Percentiles rank a stretch among this genome's conserved stretches.
phyloP scores from a whole-genome alignment of 345 rosid species.

The Ceriops zippeliana region DNA sequence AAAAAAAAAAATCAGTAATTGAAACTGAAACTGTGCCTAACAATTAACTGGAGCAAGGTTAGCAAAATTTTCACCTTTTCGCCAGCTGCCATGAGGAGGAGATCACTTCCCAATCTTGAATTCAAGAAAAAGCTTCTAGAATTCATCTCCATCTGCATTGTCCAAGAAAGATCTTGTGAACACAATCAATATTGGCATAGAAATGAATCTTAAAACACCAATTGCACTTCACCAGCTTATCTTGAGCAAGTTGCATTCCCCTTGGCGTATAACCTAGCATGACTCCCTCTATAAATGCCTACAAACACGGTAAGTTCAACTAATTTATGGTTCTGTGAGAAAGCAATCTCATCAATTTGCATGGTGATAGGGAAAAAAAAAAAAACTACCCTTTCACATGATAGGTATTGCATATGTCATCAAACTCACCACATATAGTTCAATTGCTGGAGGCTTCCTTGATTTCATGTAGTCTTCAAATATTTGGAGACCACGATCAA shows the following conservation, averaged over 20 bases:
- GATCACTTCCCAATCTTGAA: slow-evolving; percentile 60
- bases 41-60: not conserved
- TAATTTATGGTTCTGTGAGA: not conserved
- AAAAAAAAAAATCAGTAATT: not conserved
- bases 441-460: slow-evolving; percentile 44
- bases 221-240: slow-evolving; percentile 54
- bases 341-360: slow-evolving; percentile 3
- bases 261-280: slow-evolving; percentile 72
- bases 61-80: slow-evolving; percentile 58
- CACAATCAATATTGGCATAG: slow-evolving; percentile 1
- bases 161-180: slow-evolving; percentile 16
- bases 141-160: slow-evolving; percentile 59
- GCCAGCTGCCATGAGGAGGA: slow-evolving; percentile 75
- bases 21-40: no score
- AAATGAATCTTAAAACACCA: not conserved
- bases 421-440: slow-evolving; percentile 64
- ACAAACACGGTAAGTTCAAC: slow-evolving; percentile 24
- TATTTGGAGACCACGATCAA: slow-evolving; percentile 56
- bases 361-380: not conserved
- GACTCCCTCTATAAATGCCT: slow-evolving; percentile 86
- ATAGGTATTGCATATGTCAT: not conserved
- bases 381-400: not conserved
- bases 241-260: slow-evolving; percentile 94
- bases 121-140: slow-evolving; percentile 52
- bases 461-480: slow-evolving; percentile 59